Evolutionary conservation across 352 stramenopile species (phyloP), one percentile per base, ranked within the genome.

Genomic region (Globisporangium megalacanthum): DNA sequence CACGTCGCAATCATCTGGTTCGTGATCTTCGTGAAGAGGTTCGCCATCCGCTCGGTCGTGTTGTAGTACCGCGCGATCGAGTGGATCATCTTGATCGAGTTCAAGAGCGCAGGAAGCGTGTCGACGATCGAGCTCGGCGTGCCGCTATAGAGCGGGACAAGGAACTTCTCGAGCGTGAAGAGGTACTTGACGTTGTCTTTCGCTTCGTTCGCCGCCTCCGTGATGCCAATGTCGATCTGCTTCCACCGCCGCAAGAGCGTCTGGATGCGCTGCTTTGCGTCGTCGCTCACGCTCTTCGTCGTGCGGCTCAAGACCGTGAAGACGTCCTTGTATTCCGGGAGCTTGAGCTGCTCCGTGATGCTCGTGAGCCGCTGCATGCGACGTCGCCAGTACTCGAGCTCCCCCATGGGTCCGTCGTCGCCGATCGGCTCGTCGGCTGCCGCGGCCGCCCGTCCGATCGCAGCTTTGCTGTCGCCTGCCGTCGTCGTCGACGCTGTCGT

Each of bases 71-170:
- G 79, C 56, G 96, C 94, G 61, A 99, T 99, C 11, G 94, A 98
- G 66, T 99, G 96, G 61, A 99, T 99, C 97, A 99, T 99, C 79
- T 99, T 99, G 78, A 99, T 99, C 33, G 92, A 98, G 75, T 99
- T 99, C 77, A 99, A 98, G 4, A 99, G 81, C 33, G 96, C 96
- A 6, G 97, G 97, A 15, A 99, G 75, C 49, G 96, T 98, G 75
- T 99, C 96, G 57, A 99, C 97, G 58, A 99, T 99, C n/a, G 92
- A 96, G 57, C 92, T 96, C 5, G 95, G 92, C 35, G 94, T 98
- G 52, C 95, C 95, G 19, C 86, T 96, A 56, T 95, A 95, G 15
- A 95, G 64, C 19, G 86, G 86, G 14, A 93, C 76, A 52, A 95
- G 88, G 62, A 98, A 99, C 57, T 98, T 97, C 58, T 99, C 96